These are phyloP conservation scores for Tetracladium maxilliforme DNA, from an alignment of 2,329 filamentous ascomycete genomes.

Conservation along the genomic window DNA sequence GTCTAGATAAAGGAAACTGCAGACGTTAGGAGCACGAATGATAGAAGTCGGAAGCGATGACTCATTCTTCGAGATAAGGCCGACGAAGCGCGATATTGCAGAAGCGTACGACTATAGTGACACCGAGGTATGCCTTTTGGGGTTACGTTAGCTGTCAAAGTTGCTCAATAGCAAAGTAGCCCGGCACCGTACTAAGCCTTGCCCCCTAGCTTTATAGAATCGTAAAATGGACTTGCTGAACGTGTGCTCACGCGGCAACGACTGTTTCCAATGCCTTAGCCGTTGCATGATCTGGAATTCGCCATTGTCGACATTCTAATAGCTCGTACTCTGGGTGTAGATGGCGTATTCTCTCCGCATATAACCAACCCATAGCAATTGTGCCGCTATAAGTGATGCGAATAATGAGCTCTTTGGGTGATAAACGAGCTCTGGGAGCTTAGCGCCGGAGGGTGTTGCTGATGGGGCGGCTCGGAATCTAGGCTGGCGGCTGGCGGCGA, in stretches of 20 bases:
- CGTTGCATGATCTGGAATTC: slow-evolving; percentile 8
- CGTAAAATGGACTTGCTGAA: slow-evolving; percentile 21
- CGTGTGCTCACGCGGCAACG: slow-evolving; percentile 14
- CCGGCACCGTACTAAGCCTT: slow-evolving; percentile 17
- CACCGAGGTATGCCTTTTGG: slow-evolving; percentile 18
- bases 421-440: slow-evolving; percentile 10
- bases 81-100: slow-evolving; percentile 20
- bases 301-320: slow-evolving; percentile 12
- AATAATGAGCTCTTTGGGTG: slow-evolving; percentile 16
- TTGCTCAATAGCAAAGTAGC: too few species aligned
- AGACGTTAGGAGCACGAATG: too few species aligned
- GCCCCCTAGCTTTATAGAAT: slow-evolving; percentile 16
- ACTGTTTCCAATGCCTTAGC: slow-evolving; percentile 13
- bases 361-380: slow-evolving; percentile 21
- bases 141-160: too few species aligned
- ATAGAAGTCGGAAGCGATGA: too few species aligned
- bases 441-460: slow-evolving; percentile 14
- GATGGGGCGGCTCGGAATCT: slow-evolving; percentile 14
- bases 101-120: slow-evolving; percentile 18
- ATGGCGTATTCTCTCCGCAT: slow-evolving; percentile 10
- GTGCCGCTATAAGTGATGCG: slow-evolving; percentile 19
- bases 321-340: slow-evolving; percentile 5
- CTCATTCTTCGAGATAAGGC: slow-evolving; percentile 13
- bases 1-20: too few species aligned
- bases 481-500: slow-evolving; percentile 17